Conservation (phyloP, 2,329 filamentous ascomycete genomes). For the Trichoderma koningii region DNA sequence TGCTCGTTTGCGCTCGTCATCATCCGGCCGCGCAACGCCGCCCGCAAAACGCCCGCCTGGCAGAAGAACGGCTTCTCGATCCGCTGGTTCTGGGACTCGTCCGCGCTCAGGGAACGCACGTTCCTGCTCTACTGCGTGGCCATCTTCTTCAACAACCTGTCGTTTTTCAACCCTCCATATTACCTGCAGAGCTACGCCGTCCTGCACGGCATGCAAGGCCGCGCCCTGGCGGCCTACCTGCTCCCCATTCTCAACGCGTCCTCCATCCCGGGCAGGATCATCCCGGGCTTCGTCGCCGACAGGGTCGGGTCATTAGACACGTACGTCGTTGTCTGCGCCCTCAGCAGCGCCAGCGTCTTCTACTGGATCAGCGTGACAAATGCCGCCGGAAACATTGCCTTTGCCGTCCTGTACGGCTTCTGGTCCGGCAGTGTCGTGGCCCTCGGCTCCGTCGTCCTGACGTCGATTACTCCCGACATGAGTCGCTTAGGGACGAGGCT, state of each 20-base stretch:
- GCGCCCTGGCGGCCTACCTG: conserved; percentile 47
- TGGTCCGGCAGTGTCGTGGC: conserved; percentile 49
- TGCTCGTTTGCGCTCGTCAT: conserved; percentile 37
- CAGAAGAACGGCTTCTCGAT: conserved; percentile 20
- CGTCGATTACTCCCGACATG: conserved; percentile 46
- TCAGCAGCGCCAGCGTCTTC: conserved; percentile 42
- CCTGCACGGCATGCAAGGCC: conserved; percentile 36
- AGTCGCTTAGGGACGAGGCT: conserved; percentile 46
- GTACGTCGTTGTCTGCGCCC: conserved; percentile 40
- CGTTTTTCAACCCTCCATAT: conserved; percentile 47
- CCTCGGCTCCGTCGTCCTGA: conserved; percentile 46
- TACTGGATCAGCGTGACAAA: conserved; percentile 46
- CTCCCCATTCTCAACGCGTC: conserved; percentile 55
- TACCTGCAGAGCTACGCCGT: conserved; percentile 49
- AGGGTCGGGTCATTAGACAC: conserved; percentile 46
- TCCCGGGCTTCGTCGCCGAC: conserved; percentile 49
- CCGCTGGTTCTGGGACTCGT: conserved; percentile 26
- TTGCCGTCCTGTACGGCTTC: conserved; percentile 51
- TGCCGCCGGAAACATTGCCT: conserved; percentile 43
- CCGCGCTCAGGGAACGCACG: conserved; percentile 32
- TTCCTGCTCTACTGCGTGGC: conserved; percentile 39
- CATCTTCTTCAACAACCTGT: conserved; percentile 41
- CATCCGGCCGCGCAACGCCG: conserved; percentile 32
- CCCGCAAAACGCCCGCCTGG: conserved; percentile 22
- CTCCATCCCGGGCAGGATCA: conserved; percentile 51